A percentile compares a stretch with the other conserved stretches of the same genome.
Conservation (phyloP, 352 stramenopile species). For the Pythium vanterpoolii region DNA sequence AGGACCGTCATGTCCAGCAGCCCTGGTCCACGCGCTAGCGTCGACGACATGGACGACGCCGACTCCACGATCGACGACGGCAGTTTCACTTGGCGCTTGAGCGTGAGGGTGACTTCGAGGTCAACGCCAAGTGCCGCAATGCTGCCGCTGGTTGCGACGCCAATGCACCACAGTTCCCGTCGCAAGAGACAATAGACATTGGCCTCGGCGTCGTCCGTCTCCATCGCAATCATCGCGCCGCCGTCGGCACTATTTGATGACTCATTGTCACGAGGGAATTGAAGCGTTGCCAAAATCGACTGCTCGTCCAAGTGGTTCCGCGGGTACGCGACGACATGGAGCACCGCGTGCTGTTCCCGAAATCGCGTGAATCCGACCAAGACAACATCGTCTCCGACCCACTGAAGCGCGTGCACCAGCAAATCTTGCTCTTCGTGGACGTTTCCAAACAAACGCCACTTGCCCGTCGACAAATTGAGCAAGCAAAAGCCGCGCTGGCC, state of each 20-base stretch:
- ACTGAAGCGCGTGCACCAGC: constrained; percentile 56
- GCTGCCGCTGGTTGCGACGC: constrained; percentile 35
- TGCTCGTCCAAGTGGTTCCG: constrained; percentile 75
- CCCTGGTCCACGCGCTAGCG: background rate
- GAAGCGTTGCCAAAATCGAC: constrained; percentile 45
- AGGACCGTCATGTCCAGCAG: constrained; percentile 51
- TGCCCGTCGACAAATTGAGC: constrained; percentile 57
- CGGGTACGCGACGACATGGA: constrained; percentile 70
- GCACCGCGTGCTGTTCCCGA: constrained; percentile 44
- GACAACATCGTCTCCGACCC: constrained; percentile 64
- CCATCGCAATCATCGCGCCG: constrained; percentile 52
- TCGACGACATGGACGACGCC: constrained; percentile 1
- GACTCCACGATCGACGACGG: constrained; percentile 31
- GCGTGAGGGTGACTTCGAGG: constrained; percentile 31
- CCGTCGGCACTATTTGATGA: background rate
- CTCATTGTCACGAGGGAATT: constrained; percentile 33
- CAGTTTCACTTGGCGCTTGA: constrained; percentile 49
- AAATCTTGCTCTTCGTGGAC: constrained; percentile 83
- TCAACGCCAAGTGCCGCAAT: constrained; percentile 35
- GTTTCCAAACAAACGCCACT: constrained; percentile 85
- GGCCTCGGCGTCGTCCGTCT: constrained; percentile 42
- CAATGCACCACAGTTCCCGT: constrained; percentile 57
- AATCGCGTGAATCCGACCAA: constrained; percentile 57
- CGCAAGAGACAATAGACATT: constrained; percentile 60
- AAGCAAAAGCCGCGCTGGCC: constrained; percentile 74